These are phyloP conservation scores for Ogataea hybrid DNA, from an alignment of 1,139 yeast genomes.

Conservation along the genomic window DNA sequence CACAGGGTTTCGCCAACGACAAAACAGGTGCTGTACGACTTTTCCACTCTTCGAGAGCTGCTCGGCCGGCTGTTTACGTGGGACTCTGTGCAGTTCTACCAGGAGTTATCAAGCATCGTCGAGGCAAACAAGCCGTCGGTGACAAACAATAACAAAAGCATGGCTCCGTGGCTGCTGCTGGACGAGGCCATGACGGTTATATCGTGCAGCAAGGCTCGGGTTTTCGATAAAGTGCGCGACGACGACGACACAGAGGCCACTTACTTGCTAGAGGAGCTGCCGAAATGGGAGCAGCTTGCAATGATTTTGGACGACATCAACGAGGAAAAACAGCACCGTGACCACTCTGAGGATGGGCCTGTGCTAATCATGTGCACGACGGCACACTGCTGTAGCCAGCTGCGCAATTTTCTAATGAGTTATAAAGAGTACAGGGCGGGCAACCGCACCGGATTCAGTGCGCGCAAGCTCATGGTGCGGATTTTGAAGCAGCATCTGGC, in stretches of 20 bases:
- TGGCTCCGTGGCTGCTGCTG: conserved; percentile 83
- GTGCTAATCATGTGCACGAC: conserved; percentile 74
- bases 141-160: conserved; percentile 44
- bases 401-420: conserved; percentile 44
- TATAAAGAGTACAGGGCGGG: conserved; percentile 35
- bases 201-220: conserved; percentile 68
- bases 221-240: conserved; percentile 39
- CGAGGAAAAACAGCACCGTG: conserved; percentile 41
- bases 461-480: conserved; percentile 50
- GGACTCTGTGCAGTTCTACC: conserved; percentile 78
- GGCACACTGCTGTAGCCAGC: conserved; percentile 51
- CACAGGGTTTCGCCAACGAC: conserved; percentile 80
- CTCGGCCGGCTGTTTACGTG: conserved; percentile 52
- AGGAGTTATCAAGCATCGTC: conserved; percentile 63
- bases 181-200: conserved; percentile 83
- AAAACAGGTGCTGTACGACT: conserved; percentile 71
- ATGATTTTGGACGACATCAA: conserved; percentile 69
- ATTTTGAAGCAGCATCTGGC: conserved; percentile 50
- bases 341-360: conserved; percentile 47
- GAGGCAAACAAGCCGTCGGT: conserved; percentile 58
- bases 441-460: conserved; percentile 28
- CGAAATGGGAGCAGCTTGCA: conserved; percentile 87
- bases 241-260: conserved; percentile 17
- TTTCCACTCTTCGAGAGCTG: conserved; percentile 60
- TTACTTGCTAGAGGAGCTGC: conserved; percentile 69